Conservation (phyloP, 129 eudicot genomes). For the Helianthus annuus region HanXRQr2.0-SUNRISE NC_035443.2:1511001-1511500, state of each 20-base stretch:
- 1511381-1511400: conserved; percentile 84
- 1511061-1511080: conserved; percentile 94
- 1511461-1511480: conserved; percentile 76
- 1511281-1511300: conserved; percentile 91
- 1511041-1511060: conserved; percentile 94
- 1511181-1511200: conserved; percentile 98
- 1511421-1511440: conserved; percentile 98
- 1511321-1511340: conserved; percentile 84
- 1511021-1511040: conserved; percentile 90
- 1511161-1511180: conserved; percentile 92
- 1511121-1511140: conserved; percentile 93
- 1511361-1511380: conserved; percentile 90
- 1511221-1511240: conserved; percentile 95
- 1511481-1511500: conserved; percentile 89
- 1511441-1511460: conserved; percentile 86
- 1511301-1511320: conserved; percentile 52
- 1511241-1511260: conserved; percentile 81
- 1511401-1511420: conserved; percentile 99
- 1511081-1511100: conserved; percentile 97
- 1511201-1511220: conserved; percentile 92
- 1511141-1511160: conserved; percentile 83
- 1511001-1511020: conserved; percentile 97
- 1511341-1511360: conserved; percentile 93
- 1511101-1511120: conserved; percentile 98
- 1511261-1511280: conserved; percentile 63